phyloP scores from a whole-genome alignment of 2,329 filamentous ascomycete genomes.

The Ophiostoma perfectum region DNA sequence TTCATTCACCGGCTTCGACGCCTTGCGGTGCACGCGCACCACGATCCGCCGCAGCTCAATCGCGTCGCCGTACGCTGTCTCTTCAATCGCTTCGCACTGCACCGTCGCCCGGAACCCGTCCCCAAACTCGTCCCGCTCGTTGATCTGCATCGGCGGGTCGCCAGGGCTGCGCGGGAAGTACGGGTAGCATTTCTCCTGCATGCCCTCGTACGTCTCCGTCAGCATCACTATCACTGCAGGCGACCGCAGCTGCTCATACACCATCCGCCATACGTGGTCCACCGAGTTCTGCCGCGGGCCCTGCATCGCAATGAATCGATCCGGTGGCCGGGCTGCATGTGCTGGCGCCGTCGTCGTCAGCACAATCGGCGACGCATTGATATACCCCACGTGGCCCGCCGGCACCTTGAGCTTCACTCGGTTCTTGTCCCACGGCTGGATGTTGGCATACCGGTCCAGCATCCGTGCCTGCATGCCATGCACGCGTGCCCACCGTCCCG shows the following conservation, averaged over 20 bases:
- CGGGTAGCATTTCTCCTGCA: constrained; percentile 76
- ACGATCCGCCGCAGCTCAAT: constrained; percentile 71
- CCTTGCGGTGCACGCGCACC: constrained; percentile 41
- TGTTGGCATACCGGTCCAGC: constrained; percentile 83
- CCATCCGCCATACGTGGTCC: constrained; percentile 91
- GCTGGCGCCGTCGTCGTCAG: constrained; percentile 40
- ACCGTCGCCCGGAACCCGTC: constrained; percentile 66
- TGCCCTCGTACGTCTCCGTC: constrained; percentile 76
- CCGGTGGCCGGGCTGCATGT: constrained; percentile 32
- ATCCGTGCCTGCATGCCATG: constrained; percentile 47
- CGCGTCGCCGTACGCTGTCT: constrained; percentile 50
- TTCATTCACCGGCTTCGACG: constrained; percentile 3
- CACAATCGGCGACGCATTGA: constrained; percentile 71
- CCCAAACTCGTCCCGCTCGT: constrained; percentile 58
- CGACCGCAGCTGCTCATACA: constrained; percentile 67
- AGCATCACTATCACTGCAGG: constrained; percentile 89
- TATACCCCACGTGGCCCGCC: constrained; percentile 66
- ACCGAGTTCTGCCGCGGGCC: constrained; percentile 74
- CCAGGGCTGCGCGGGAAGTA: constrained; percentile 68
- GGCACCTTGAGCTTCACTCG: constrained; percentile 76
- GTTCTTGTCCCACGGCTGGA: constrained; percentile 84
- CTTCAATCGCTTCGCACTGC: constrained; percentile 56
- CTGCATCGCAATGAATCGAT: constrained; percentile 84
- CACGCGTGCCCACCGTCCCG: constrained; percentile 47
- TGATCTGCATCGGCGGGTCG: constrained; percentile 49